Evolutionary conservation across 805 yeast species (phyloP).

Genomic region (Candida khao-thaluensis): DNA sequence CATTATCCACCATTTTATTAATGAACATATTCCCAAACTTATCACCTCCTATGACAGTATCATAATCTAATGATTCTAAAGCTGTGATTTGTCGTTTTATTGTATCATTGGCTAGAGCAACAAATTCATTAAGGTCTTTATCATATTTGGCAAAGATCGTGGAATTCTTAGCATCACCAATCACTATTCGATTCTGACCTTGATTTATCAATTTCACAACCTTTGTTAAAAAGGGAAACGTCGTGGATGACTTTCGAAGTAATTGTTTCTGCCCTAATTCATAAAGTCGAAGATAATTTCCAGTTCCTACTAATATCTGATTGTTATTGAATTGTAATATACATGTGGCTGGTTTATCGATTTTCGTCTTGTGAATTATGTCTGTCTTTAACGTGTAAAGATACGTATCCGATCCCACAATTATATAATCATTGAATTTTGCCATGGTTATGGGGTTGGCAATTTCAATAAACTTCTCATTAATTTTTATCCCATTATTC

Average conservation of each 20-base stretch:
- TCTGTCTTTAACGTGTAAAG: conserved; percentile 28
- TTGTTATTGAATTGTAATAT: conserved; percentile 54
- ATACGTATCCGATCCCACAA: conserved; percentile 45
- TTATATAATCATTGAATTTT: conserved; percentile 36
- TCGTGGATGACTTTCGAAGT: conserved; percentile 59
- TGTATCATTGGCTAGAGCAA: conserved; percentile 68
- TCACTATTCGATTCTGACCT: conserved; percentile 55
- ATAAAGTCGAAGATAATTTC: conserved; percentile 53
- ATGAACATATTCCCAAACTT: conserved; percentile 79
- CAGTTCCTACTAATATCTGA: conserved; percentile 55
- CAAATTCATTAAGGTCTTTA: conserved; percentile 46
- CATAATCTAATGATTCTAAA: conserved; percentile 61
- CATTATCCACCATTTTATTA: conserved; percentile 60
- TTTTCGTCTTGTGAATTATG: conserved; percentile 59
- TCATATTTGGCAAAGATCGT: conserved; percentile 57
- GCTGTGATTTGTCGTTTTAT: conserved; percentile 66
- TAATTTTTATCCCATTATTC: neutral
- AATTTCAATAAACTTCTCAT: conserved; percentile 36
- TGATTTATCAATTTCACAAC: conserved; percentile 54
- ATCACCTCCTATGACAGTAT: conserved; percentile 82
- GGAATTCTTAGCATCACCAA: conserved; percentile 73
- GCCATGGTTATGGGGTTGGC: conserved; percentile 46
- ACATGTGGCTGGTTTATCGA: conserved; percentile 48
- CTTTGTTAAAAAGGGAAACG: conserved; percentile 41
- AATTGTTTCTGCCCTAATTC: conserved; percentile 81